Evolutionary conservation across 768 basidiomycete genomes (phyloP), one percentile per base, ranked within the genome.

Genomic region (Naematelia aurantialba): DNA sequence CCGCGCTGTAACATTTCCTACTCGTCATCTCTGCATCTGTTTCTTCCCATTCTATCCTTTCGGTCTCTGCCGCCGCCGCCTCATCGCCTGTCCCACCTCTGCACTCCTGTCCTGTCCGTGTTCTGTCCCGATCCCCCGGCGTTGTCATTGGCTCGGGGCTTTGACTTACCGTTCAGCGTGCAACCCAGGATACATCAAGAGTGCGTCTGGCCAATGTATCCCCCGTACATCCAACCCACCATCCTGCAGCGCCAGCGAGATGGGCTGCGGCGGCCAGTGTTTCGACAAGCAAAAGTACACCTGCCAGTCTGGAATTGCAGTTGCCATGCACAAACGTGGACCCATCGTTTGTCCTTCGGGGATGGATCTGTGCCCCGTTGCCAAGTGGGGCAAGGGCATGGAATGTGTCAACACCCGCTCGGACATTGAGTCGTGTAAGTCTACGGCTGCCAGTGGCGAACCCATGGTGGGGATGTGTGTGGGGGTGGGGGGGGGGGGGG

Each of bases 361-460:
- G 4, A 48, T 29, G 59, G 54, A 39, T 11, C 48, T 25, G 13
- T 60, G 59, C 46, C 59, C 59, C 4, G 21, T 26, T 22, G 49
- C 14, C 0, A 44, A 46, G 2, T 47, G 57, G 5, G 54, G 45
- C 17, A 39, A 39, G 34, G 58, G 65, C 1, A 58, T 66, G 51
- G 67, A 66, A 21, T 74, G 72, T 46, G 51, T 71, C 26, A 66
- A 74, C 56, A 57, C 56, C 14, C 39, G 17, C 13, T 31, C 29
- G 13, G 59, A 65, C 45, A 52, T 67, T 31, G 68, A 67, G 42
- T 69, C 65, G 51, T 74, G 65, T 67, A 22, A 56, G 65, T 61
- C n/a, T 25, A 21, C 55, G 25, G 17, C 1, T 5, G 21, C 12
- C 24, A 46, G 42, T 27, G 45, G 3, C 22, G 21, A 45, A 17